Percentiles rank a stretch among this genome's conserved stretches.
Evolutionary conservation across 129 eudicot species (phyloP).

Genomic region (Flaveria linearis): DNA sequence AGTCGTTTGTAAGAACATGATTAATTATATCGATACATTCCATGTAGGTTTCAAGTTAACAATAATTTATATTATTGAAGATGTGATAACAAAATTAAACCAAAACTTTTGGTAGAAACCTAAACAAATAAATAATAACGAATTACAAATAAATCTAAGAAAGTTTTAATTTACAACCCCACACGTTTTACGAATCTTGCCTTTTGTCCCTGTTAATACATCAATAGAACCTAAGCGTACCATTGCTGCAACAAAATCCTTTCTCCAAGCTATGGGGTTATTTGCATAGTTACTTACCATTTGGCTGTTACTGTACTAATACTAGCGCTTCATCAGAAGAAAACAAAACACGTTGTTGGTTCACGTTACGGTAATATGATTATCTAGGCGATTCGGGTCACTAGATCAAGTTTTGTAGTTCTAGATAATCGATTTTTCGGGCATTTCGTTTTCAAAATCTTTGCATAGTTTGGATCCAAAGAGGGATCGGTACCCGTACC

Average conservation of each 20-base stretch:
- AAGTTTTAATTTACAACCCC: constrained; percentile 29
- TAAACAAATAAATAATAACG: constrained; percentile 10
- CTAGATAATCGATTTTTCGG: constrained; percentile 17
- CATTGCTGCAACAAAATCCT: constrained; percentile 54
- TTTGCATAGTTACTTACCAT: constrained; percentile 29
- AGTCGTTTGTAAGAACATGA: too few species aligned
- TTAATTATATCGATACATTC: too few species aligned
- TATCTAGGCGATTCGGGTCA: constrained; percentile 44
- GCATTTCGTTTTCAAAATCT: constrained; percentile 25
- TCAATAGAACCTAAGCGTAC: constrained; percentile 39
- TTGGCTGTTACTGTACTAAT: constrained; percentile 27
- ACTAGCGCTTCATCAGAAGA: constrained; percentile 43
- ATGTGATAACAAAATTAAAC: neutral
- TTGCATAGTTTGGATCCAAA: too few species aligned
- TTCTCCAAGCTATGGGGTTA: constrained; percentile 32
- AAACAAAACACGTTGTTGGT: constrained; percentile 37
- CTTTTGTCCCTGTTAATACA: constrained; percentile 44
- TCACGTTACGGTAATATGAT: constrained; percentile 45
- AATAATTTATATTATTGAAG: neutral
- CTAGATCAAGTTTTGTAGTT: constrained; percentile 33
- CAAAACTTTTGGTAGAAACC: neutral
- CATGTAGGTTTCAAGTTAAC: neutral
- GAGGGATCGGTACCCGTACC: too few species aligned
- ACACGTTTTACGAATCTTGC: constrained; percentile 50
- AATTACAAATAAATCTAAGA: neutral